Conservation (phyloP, 306 rosid genomes). For the Geum urbanum region DNA sequence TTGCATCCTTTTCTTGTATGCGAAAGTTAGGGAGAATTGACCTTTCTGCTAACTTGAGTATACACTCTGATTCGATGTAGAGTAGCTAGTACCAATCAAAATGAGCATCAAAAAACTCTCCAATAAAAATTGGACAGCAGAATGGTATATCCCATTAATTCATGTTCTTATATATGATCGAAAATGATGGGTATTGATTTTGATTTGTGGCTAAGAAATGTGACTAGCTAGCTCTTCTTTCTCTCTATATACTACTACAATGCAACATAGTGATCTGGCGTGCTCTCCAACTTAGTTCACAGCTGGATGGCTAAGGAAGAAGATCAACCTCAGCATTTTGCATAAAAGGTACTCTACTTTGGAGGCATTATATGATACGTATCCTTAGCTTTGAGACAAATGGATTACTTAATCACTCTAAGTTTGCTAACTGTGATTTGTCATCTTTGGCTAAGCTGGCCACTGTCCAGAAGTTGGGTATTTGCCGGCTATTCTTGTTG, state of each 20-base stretch:
- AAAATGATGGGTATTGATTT: slow-evolving; percentile 13
- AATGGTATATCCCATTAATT: neutral
- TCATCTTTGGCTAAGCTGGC: neutral
- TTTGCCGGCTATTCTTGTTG: slow-evolving; percentile 20
- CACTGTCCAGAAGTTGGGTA: slow-evolving; percentile 7
- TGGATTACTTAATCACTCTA: neutral
- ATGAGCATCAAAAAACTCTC: neutral
- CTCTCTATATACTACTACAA: neutral
- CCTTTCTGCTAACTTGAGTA: neutral
- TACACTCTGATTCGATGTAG: neutral
- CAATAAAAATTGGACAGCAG: slow-evolving; percentile 17
- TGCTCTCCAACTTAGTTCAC: slow-evolving; percentile 17
- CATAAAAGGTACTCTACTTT: neutral
- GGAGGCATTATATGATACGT: neutral
- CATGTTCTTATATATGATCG: neutral
- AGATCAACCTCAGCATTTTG: neutral
- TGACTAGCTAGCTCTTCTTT: neutral
- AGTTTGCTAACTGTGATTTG: neutral
- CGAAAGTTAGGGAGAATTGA: slow-evolving; percentile 1
- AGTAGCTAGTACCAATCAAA: neutral
- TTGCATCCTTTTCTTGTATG: neutral
- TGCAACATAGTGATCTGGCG: neutral
- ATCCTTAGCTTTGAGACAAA: slow-evolving; percentile 10
- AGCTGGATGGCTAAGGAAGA: slow-evolving; percentile 11
- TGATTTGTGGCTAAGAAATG: slow-evolving; percentile 6